phyloP scores from a whole-genome alignment of 2,329 filamentous ascomycete species.

The Colletotrichum filicis region DNA sequence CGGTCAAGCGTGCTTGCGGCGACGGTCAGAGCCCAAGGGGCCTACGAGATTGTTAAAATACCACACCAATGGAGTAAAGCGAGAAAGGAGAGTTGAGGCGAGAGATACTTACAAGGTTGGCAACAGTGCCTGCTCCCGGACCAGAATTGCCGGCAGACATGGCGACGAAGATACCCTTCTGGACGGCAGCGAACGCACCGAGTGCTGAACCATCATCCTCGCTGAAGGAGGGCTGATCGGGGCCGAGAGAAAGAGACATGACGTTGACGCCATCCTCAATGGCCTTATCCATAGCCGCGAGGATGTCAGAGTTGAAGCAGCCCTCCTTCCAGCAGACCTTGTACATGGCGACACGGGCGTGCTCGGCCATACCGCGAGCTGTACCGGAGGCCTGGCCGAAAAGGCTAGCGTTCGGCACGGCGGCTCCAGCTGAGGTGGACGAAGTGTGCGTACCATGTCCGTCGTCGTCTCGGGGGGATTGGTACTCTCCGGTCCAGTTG shows the following conservation, averaged over 20 bases:
- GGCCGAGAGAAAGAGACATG: conserved; percentile 16
- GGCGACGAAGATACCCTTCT: conserved; percentile 13
- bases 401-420: background rate
- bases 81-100: background rate
- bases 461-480: conserved; percentile 7
- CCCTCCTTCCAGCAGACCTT: conserved; percentile 17
- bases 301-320: conserved; percentile 15
- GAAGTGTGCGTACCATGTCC: conserved; percentile 26
- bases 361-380: conserved; percentile 16
- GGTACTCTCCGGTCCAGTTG: conserved; percentile 7
- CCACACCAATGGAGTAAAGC: background rate
- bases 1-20: conserved; percentile 29
- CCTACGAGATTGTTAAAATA: background rate
- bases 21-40: conserved; percentile 20
- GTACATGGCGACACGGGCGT: conserved; percentile 19
- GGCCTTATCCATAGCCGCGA: conserved; percentile 20
- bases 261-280: conserved; percentile 28
- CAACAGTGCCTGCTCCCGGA: background rate
- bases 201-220: background rate
- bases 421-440: conserved; percentile 7
- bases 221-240: background rate
- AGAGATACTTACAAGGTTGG: background rate
- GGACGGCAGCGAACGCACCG: conserved; percentile 6
- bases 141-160: conserved; percentile 8
- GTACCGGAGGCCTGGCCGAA: conserved; percentile 24